Evolutionary conservation across 352 stramenopile genomes (phyloP), one percentile per base, ranked within the genome.

Genomic region (Globisporangium acanthophoron): DNA sequence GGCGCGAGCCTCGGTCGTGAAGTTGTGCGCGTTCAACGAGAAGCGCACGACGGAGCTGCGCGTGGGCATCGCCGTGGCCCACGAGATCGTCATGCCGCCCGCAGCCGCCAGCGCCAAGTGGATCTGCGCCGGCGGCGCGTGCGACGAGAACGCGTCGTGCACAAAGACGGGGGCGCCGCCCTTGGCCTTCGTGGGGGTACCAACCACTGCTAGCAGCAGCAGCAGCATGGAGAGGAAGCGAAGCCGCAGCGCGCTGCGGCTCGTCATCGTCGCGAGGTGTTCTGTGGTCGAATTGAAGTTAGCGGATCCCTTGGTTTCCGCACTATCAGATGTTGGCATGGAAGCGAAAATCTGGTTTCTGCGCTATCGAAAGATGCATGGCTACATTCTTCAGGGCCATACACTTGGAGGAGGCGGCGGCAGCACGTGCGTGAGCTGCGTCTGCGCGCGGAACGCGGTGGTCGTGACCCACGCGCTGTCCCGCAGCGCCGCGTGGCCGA

Each of bases 391-490:
- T 27, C 1, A 27, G 24, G 39, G 11, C 15, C 15, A 45, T 8
- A 39, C 33, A 9, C 33, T 39, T 1, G 33, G 33, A 8, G 8
- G 33, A 8, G 33, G 33, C 33, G 5, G 3, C 8, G 33, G 33
- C 33, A 39, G 35, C 56, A 37, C 27, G 37, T 52, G 47, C 16
- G 49, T 20, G 48, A 43, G 12, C 21, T 35, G 13, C 11, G 44
- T 54, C n/a, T 20, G 13, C 9, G 56, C 39, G 41, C 56, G 56
- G 48, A 41, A 56, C 3, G 16, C 20, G 6, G 74, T 78, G 2
- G 74, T 86, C 12, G 77, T 80, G 52, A 90, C 57, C 48, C 52
- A 71, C n/a, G 78, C 66, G 3, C 48, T 67, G 63, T 88, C 80
- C 24, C 73, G 71, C 20, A 87, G 61, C 2, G 65, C 33, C 7